phyloP scores from a whole-genome alignment of 2,329 filamentous ascomycete genomes.

The Fusarium continuum region DNA sequence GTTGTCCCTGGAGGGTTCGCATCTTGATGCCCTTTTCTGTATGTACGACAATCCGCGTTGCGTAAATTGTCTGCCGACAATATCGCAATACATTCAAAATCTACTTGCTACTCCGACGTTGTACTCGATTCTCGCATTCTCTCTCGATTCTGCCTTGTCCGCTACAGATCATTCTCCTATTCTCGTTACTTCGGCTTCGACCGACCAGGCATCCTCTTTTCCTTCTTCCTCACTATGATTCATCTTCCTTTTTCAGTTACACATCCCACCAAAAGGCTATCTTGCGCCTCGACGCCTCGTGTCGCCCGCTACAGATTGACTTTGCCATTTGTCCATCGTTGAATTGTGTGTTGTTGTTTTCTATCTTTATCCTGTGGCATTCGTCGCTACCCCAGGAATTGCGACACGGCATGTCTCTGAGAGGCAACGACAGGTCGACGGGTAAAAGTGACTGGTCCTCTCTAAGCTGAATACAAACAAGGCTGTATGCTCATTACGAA shows the following conservation, averaged over 20 bases:
- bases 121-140: not conserved
- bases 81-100: conserved; percentile 11
- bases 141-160: conserved; percentile 2
- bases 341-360: conserved; percentile 5
- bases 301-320: conserved; percentile 5
- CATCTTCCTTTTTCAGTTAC: conserved; percentile 9
- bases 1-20: conserved; percentile 5
- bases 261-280: conserved; percentile 8
- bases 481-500: not conserved
- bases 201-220: conserved; percentile 26
- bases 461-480: conserved; percentile 1
- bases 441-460: not conserved
- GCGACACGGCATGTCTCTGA: not conserved
- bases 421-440: not conserved
- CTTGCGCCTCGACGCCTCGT: conserved; percentile 20
- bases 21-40: conserved; percentile 19
- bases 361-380: conserved; percentile 14
- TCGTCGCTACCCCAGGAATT: not conserved
- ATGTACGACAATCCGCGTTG: conserved; percentile 2
- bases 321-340: not conserved
- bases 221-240: not conserved
- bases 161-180: not conserved
- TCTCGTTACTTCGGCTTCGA: conserved; percentile 12
- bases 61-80: not conserved
- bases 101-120: not conserved